Conservation (phyloP, 2,329 filamentous ascomycete species). For the Arthrobotrys sphaeroides region DNA sequence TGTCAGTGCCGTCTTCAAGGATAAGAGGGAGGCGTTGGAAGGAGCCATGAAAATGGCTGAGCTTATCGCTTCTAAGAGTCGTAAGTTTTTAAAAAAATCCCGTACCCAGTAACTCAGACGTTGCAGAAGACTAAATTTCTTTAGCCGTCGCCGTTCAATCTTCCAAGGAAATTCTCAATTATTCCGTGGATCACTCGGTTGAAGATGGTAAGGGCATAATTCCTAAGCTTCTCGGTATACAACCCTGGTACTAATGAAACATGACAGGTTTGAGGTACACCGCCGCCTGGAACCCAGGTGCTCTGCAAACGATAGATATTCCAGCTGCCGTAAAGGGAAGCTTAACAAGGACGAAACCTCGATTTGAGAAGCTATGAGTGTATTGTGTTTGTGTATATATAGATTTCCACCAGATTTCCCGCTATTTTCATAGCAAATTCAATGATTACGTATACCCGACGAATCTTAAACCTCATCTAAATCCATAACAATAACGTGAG, state of each 20-base stretch:
- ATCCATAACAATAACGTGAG: neutral
- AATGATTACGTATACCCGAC: too few relatives aligned
- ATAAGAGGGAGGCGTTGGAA: conserved; percentile 71
- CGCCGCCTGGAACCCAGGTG: conserved; percentile 83
- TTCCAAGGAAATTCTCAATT: conserved; percentile 87
- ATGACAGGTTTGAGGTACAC: conserved; percentile 78
- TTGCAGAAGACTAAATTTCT: neutral
- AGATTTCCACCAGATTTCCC: neutral
- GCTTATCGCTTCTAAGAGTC: conserved; percentile 80
- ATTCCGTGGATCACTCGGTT: conserved; percentile 78
- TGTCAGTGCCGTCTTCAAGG: conserved; percentile 72
- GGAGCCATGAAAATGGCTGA: conserved; percentile 72
- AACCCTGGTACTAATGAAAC: neutral
- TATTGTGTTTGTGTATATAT: neutral
- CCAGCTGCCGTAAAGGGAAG: conserved; percentile 77
- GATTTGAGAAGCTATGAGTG: conserved; percentile 80
- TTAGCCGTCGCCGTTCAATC: conserved; percentile 79
- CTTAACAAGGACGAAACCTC: conserved; percentile 79
- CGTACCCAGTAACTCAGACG: neutral
- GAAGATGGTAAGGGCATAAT: conserved; percentile 71
- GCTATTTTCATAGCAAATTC: conserved; percentile 19
- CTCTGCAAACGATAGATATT: conserved; percentile 83
- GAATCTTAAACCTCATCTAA: too few relatives aligned
- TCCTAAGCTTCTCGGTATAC: neutral
- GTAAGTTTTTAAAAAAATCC: conserved; percentile 43